Evolutionary conservation across 2,329 filamentous ascomycete genomes (phyloP), one percentile per base, ranked within the genome.

Genomic region (Didymella keratinophila): DNA sequence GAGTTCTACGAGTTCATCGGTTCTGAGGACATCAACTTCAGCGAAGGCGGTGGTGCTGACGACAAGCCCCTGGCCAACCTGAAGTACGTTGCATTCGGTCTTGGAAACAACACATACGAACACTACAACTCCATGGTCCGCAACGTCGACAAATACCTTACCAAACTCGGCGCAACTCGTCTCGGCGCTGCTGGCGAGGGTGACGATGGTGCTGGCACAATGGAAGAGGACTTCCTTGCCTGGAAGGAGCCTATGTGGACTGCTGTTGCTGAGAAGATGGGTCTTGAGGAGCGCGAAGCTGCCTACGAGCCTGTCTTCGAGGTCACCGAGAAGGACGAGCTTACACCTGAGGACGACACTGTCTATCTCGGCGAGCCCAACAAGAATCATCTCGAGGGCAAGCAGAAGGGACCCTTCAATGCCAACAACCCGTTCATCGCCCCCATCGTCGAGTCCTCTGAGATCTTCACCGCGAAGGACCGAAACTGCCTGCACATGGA

Each of bases 231-330:
- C 73, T 99, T 98, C 78, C 81, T 99, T 71, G 92, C 94, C 66
- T 99, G 95, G 95, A 99, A 99, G 82, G 95, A 99, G 72, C 93
- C 93, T 62, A 99, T 99, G 95, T 99, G 96, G 95, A 83, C 86
- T 70, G 91, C 90, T 60, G 83, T 99, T 52, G 84, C 90, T 23
- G 86, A 91, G 65, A 88, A 91, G 74, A 92, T 99, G 89, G 87
- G 87, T 52, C 82, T 99, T 55, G 91, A 98, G 79, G 95, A 99
- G 80, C 93, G 95, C 59, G 96, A 99, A 76, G 92, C 93, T 61
- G 88, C 96, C 60, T 99, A 98, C 77, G 96, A 99, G 77, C 92
- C 95, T 48, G 88, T 93, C 57, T 97, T 97, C 75, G 87, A 86
- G 68, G 88, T 99, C 68, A 86, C 85, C 25, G 90, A 97, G 70